Base-by-base conservation (phyloP, 495 filamentous ascomycete genomes). In the Tuber aestivum region DNA sequence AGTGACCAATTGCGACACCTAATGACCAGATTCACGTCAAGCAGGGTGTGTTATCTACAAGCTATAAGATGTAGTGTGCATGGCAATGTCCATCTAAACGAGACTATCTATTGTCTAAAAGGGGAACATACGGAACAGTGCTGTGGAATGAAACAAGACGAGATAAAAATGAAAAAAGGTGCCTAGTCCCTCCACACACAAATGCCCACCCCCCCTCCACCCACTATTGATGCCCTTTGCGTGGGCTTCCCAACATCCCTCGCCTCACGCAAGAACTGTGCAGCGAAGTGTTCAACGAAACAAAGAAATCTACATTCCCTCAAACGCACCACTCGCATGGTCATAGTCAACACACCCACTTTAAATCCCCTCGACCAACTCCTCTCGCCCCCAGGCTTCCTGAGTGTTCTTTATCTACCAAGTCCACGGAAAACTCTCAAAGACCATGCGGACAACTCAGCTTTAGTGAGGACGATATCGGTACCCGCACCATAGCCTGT, bases 361-460 rank as follows among this genome's bases (percentile, higher is more conserved):
- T 85, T 97, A 92, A 81, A 99, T 99, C 88, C 98, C 95, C 89
- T 98, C 98, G 70, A 94, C 95, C 85, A 99, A 87, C 84, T 99
- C 95, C 41, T 99, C 95, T 61, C 95, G 89, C 85, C 98, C 95
- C 65, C 95, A 90, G 32, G 95, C 95, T 85, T 98, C 95, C 84
- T 97, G 94, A 3, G 96, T 96, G 82, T 95, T 98, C 90, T 97
- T 97, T n/a, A n/a, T n/a, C n/a, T n/a, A n/a, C 41, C 41, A 41
- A 41, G 41, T 41, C 41, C 41, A 3, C 6, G 41, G 6, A 41
- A 41, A 41, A 41, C 41, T 41, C 41, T 41, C 41, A 41, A 41
- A 41, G 41, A 41, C 41, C 41, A 41, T 41, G 41, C 41, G 2
- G 41, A 41, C 41, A 41, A 41, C 41, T 41, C 41, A 41, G 41